Percentiles rank a stretch among this genome's conserved stretches.
These are phyloP conservation scores for Dioszegia aurantiaca DNA, from an alignment of 768 basidiomycete genomes.

Conservation along the genomic window DNA sequence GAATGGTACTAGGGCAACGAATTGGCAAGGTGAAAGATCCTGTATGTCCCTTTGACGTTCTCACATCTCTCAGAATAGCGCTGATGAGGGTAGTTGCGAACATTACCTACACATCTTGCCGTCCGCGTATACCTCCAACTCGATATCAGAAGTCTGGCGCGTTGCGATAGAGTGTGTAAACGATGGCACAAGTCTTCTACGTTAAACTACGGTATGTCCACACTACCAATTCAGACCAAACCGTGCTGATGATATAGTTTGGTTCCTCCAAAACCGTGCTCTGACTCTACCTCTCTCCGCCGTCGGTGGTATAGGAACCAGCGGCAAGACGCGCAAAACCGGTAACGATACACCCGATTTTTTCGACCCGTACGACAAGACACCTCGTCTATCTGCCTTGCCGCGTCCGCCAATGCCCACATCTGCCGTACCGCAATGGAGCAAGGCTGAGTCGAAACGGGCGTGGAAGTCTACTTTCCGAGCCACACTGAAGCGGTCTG, in stretches of 20 bases:
- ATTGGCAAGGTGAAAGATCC: constrained; percentile 41
- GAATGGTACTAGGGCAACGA: constrained; percentile 24
- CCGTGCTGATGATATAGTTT: constrained; percentile 59
- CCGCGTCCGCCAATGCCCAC: constrained; percentile 42
- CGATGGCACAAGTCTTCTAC: constrained; percentile 89
- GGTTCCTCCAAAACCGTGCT: constrained; percentile 88
- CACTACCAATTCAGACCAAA: background rate
- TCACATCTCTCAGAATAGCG: no score
- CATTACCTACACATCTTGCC: constrained; percentile 74
- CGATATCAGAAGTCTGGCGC: constrained; percentile 65
- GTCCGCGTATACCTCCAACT: constrained; percentile 72
- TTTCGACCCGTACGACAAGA: constrained; percentile 51
- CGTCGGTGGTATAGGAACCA: constrained; percentile 59
- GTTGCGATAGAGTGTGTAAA: constrained; percentile 74
- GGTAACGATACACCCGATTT: constrained; percentile 31
- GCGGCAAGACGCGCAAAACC: constrained; percentile 33
- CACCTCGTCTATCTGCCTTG: constrained; percentile 42
- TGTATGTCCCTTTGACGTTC: constrained; percentile 30
- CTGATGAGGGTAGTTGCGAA: constrained; percentile 32
- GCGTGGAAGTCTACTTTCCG: constrained; percentile 65
- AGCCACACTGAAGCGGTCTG: constrained; percentile 38
- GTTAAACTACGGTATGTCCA: constrained; percentile 72
- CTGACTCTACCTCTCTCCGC: constrained; percentile 80
- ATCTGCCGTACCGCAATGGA: constrained; percentile 64
- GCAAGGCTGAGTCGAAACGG: constrained; percentile 87